A percentile compares a stretch with the other conserved stretches of the same genome.
Conservation (phyloP, 2,329 filamentous ascomycete genomes). For the Nigrospora sphaerica region DNA sequence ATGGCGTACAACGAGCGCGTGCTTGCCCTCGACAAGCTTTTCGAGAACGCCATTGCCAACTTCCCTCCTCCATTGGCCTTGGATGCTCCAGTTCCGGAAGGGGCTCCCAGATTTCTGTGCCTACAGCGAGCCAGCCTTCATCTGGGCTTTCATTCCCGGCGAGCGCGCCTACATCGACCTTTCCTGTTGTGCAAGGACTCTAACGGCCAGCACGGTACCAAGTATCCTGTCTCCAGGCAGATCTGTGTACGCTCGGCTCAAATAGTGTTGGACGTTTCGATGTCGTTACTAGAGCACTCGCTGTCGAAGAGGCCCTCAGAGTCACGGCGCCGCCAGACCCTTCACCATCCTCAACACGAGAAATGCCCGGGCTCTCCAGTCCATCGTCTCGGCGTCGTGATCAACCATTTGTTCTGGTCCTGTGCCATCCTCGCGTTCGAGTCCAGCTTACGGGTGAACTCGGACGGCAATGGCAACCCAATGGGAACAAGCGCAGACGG, state of each 20-base stretch:
- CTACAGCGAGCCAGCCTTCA: constrained; percentile 14
- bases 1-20: constrained; percentile 22
- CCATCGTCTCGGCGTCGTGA: constrained; percentile 13
- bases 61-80: constrained; percentile 12
- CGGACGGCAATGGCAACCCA: background rate
- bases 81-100: constrained; percentile 4
- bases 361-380: constrained; percentile 1
- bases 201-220: background rate
- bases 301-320: background rate
- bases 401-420: constrained; percentile 14
- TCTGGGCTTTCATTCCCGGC: constrained; percentile 14
- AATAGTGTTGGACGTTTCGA: constrained; percentile 12
- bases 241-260: constrained; percentile 17
- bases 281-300: constrained; percentile 8
- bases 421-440: constrained; percentile 13
- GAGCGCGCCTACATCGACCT: constrained; percentile 17
- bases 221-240: constrained; percentile 8
- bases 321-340: background rate
- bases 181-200: constrained; percentile 13
- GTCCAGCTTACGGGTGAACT: background rate
- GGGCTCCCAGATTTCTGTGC: constrained; percentile 7
- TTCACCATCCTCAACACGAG: background rate
- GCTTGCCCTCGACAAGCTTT: constrained; percentile 22
- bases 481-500: background rate
- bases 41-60: constrained; percentile 8